Base-by-base conservation (phyloP, 345 rosid genomes). In the Murraya koenigii region DNA sequence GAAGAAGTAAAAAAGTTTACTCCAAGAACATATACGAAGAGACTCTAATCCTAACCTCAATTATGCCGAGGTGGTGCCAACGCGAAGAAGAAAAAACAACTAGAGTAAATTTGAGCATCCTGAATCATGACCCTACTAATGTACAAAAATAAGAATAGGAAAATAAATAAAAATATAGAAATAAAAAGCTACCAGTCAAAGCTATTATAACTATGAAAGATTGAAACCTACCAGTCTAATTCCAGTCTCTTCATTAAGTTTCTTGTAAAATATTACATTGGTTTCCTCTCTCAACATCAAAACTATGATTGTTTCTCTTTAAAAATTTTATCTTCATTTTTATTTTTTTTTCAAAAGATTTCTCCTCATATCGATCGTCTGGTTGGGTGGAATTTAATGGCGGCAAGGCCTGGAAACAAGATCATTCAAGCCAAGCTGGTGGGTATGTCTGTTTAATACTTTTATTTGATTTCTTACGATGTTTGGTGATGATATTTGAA, bases 361-460 rank as follows among this genome's bases (percentile, higher is more conserved):
- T 28, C 22, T 54, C 23, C 67, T 75, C 41, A 23, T 20, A 28
- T 47, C 49, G 62, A 30, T 52, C 62, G 30, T 41, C 62, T 11
- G 20, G 58, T 32, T 30, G 74, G 35, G 15, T 30, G 58, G 17
- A 75, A 64, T 22, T 54, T 66, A 75, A 90, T 88, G 92, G 84
- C 94, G 92, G 84, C 94, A 60, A 82, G 87, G 71, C 87, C 88
- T 26, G 87, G 93, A 59, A 90, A 82, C 86, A 90, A 81, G 87
- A 90, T 85, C 82, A 85, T 89, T 52, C 97, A 90, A 86, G 90
- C 92, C 87, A 90, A 92, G 84, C 90, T 92, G 93, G 91, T 91
- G 79, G 88, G 91, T 87, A 88, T 87, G 89, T 82, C 87, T 83
- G 6, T 20, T 9, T 60, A 26, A 10, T 81, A n/a, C 78, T 78